These are phyloP conservation scores for Wakefieldia striispora DNA, from an alignment of 768 basidiomycete species.

Conservation along the genomic window DNA sequence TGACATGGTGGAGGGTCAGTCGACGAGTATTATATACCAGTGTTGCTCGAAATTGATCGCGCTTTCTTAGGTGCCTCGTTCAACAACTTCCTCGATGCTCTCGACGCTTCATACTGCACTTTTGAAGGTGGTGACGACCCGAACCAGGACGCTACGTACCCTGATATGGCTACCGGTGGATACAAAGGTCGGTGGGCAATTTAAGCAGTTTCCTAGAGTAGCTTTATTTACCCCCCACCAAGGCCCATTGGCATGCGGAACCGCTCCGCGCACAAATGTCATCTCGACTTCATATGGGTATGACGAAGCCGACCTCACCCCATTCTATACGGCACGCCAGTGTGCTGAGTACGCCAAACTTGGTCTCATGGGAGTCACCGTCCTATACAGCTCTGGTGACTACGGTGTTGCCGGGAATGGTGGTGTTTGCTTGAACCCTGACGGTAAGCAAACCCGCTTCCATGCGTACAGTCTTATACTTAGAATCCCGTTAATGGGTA, in stretches of 20 bases:
- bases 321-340: constrained; percentile 39
- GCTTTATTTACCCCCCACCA: background rate
- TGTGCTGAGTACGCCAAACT: constrained; percentile 48
- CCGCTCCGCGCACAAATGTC: constrained; percentile 33
- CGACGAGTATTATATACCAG: background rate
- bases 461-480: background rate
- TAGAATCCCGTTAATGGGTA: constrained; percentile 6
- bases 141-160: constrained; percentile 25
- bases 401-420: constrained; percentile 40
- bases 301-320: constrained; percentile 35
- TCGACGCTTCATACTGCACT: constrained; percentile 34
- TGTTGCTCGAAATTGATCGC: background rate
- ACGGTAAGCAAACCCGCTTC: constrained; percentile 16
- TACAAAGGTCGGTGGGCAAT: constrained; percentile 13
- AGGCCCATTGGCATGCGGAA: constrained; percentile 38
- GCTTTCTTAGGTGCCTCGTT: constrained; percentile 24
- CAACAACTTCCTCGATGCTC: constrained; percentile 36
- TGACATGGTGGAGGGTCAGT: constrained; percentile 26
- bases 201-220: background rate
- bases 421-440: constrained; percentile 31
- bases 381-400: constrained; percentile 46
- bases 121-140: constrained; percentile 36
- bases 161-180: constrained; percentile 23
- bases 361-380: constrained; percentile 39
- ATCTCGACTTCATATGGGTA: constrained; percentile 42